A percentile compares a stretch with the other conserved stretches of the same genome.
phyloP scores from a whole-genome alignment of 805 yeast genomes.

The Starmerella kuoi region DNA sequence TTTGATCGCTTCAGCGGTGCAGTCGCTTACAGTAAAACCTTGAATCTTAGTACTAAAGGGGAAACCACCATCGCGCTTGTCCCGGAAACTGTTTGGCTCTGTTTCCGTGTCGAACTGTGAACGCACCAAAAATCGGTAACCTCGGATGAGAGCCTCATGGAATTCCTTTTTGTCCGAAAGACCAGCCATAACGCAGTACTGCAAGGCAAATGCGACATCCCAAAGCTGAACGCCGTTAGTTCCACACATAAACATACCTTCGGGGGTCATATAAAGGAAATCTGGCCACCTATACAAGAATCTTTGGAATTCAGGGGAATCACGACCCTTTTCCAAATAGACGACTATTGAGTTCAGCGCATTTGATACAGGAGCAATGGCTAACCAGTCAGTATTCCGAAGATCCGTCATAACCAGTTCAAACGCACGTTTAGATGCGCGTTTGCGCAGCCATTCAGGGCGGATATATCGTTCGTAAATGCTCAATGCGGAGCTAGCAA shows the following conservation, averaged over 20 bases:
- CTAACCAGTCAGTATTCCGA: constrained; percentile 62
- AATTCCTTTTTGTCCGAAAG: constrained; percentile 58
- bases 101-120: constrained; percentile 81
- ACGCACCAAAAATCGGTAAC: constrained; percentile 59
- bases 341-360: constrained; percentile 72
- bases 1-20: constrained; percentile 91
- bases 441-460: constrained; percentile 57
- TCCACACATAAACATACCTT: constrained; percentile 89
- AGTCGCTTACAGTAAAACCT: constrained; percentile 93
- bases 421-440: constrained; percentile 42
- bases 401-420: constrained; percentile 62
- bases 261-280: constrained; percentile 69
- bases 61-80: constrained; percentile 80
- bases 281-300: constrained; percentile 57
- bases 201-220: constrained; percentile 89
- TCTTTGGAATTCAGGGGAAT: constrained; percentile 47
- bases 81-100: constrained; percentile 67
- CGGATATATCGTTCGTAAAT: constrained; percentile 60
- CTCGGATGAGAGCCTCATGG: constrained; percentile 47
- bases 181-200: constrained; percentile 69
- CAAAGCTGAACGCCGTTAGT: constrained; percentile 96
- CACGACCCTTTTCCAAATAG: constrained; percentile 54
- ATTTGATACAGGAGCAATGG: constrained; percentile 89
- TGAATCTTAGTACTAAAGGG: constrained; percentile 92
- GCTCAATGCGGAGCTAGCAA: constrained; percentile 47